Base-by-base conservation (phyloP, 2,329 filamentous ascomycete genomes). In the Aspergillus candidus region DNA sequence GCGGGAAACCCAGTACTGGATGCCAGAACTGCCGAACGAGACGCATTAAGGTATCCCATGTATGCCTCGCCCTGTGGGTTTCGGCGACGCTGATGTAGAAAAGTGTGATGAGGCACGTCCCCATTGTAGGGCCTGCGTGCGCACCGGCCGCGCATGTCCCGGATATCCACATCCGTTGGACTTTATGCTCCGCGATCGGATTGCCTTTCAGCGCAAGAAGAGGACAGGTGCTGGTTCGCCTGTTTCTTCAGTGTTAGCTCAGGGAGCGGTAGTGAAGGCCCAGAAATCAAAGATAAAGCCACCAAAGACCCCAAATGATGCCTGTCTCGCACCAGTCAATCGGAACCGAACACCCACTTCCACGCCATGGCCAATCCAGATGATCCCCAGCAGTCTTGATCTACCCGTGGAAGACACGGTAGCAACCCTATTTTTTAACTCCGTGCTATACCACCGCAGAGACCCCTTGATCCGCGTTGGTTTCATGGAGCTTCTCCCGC, bases 21-120 rank as follows among this genome's bases (percentile, higher is more conserved):
- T 61, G 54, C 36, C 54, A 50, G 35, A 63, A 54, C n/a, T 63
- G 59, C 32, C 54, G 58, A 22, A 47, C 48, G 15, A 50, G 60
- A 33, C 59, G 51, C 40, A 63, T 63, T 40, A 62, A 62, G 54
- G 59, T 60, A 50, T 8, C 17, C 13, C 5, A 15, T 14, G n/a
- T 17, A 11, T 6, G 15, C 5, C 13, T 18, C 8, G 8, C 22
- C 35, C 11, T 12, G 11, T 6, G 3, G 17, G n/a, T n/a, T n/a
- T n/a, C n/a, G n/a, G n/a, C n/a, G n/a, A n/a, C n/a, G n/a, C n/a
- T n/a, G 11, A 33, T 11, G 3, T 11, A 11, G 18, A 3, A 18
- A 7, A 62, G 59, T 62, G 60, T 38, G 60, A 62, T 51, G 60
- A 61, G 45, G 47, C 57, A 12, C 58, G 57, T 17, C 60, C 60